Base-by-base conservation (phyloP, 257 asterid genomes). In the Anisodus tanguticus region DNA sequence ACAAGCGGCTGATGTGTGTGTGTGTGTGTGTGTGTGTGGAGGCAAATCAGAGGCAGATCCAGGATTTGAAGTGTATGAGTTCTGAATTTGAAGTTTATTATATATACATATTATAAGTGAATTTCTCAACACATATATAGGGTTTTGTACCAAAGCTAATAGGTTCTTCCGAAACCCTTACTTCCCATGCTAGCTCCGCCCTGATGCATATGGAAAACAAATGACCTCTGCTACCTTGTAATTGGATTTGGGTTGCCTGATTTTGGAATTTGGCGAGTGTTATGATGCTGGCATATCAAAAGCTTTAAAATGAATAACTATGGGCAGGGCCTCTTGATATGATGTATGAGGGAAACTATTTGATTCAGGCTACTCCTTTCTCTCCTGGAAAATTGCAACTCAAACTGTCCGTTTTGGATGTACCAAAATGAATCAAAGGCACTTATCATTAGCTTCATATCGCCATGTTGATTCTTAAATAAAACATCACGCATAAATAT, bases 211-310 rank as follows among this genome's bases (percentile, higher is more conserved):
- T 70, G 79, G 57, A 70, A 47, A 22, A 70, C 9, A 4, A 17
- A 70, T 70, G 79, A 70, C 79, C 79, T 70, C 79, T 70, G 79
- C 79, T 70, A 70, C 79, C 9, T 43, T 31, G 47, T 12, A 35
- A 31, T 64, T 70, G 3, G 55, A 17, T 45, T 71, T 71, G 39
- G n/a, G 79, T 45, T 71, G 39, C 79, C 55, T 71, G 39, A 45
- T 45, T 2, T 10, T 71, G 58, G 37, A 71, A 71, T 45, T 71
- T 71, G 17, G 2, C 45, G 45, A 8, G 79, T 70, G 15, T 17
- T 41, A 41, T 41, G 54, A 16, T 39, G 39, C 78, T 41, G 55
- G 35, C 55, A 41, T 70, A 70, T 41, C 79, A 72, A 47, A 72
- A 19, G 19, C 80, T 72, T 47, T 72, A 45, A 22, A 45, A n/a